phyloP scores from a whole-genome alignment of 331 rosid genomes.

The Prunus yedoensis region DNA sequence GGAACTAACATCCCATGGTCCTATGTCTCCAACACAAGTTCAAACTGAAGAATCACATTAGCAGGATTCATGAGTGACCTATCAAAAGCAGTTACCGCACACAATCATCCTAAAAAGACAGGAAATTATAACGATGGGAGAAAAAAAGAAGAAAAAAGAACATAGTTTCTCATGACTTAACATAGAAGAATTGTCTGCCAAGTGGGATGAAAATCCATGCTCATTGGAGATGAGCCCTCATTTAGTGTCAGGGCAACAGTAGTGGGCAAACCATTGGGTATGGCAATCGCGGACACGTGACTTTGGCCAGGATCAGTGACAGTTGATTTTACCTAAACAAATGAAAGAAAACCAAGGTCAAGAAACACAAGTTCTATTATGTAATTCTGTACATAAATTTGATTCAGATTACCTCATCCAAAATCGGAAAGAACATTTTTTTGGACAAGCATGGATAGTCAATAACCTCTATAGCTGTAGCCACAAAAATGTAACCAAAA shows the following conservation, averaged over 20 bases:
- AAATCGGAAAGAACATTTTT: no score
- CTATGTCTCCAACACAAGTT: constrained; percentile 30
- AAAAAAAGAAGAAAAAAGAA: background rate
- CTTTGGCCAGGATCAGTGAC: constrained; percentile 16
- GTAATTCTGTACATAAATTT: no score
- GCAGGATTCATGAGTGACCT: constrained; percentile 19
- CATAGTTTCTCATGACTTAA: background rate
- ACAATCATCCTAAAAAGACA: background rate
- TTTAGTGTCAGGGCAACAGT: constrained; percentile 30
- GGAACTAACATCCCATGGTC: constrained; percentile 35
- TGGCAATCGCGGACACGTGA: background rate
- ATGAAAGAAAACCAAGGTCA: background rate
- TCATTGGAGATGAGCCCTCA: constrained; percentile 28
- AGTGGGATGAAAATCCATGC: constrained; percentile 48
- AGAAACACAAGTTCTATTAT: background rate
- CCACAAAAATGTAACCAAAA: no score
- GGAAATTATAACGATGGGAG: background rate
- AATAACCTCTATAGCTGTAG: no score
- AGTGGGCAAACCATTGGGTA: constrained; percentile 13
- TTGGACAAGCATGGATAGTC: no score
- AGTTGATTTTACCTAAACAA: constrained; percentile 9
- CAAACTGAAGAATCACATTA: constrained; percentile 29
- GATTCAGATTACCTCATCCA: no score
- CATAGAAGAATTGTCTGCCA: background rate
- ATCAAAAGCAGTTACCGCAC: background rate